Evolutionary conservation across 2,329 filamentous ascomycete genomes (phyloP), one percentile per base, ranked within the genome.

Genomic region (Colletotrichum lindemuthianum): DNA sequence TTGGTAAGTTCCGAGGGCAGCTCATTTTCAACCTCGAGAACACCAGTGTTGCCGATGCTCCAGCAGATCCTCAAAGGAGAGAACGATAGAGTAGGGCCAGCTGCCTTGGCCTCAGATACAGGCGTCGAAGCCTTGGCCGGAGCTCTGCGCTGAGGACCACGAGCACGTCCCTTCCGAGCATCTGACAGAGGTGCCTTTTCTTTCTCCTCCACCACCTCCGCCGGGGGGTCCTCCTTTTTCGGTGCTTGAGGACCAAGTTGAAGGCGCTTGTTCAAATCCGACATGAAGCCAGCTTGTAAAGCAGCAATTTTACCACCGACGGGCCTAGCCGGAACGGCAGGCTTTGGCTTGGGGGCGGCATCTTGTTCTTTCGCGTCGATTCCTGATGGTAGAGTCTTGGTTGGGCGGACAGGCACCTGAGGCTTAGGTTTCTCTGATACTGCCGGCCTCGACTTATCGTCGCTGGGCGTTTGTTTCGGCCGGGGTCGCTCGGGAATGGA

Each of bases 211-310:
- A 34, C 48, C 51, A 59, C 13, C 32, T 58, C 65, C 3, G 54
- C 59, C 36, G 68, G 63, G 9, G 59, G 45, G 44, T 75, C 70
- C 16, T 70, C 66, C 59, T 60, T 63, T 50, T 93, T 94, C 2
- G 89, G 86, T 9, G 84, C 87, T 70, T 92, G 89, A n/a, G 94
- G 95, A 1, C 96, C 96, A 40, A 97, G 80, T 73, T 93, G 90
- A 34, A 99, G 82, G 52, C 93, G 91, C 71, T 93, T 94, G 77
- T 98, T 97, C 45, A 99, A 81, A 73, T 98, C 95, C 48, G 89
- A 93, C 85, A 99, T 88, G 77, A 99, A 98, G 3, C 92, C 93
- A 41, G 92, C 92, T 77, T 97, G 93, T 37, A 99, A 81, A 32
- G 92, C 91, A 13, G 94, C 93, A 74, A 99, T 96, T 81, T 98